Conservation (phyloP, 139 green algal genomes). For the Closterium sp. region DNA sequence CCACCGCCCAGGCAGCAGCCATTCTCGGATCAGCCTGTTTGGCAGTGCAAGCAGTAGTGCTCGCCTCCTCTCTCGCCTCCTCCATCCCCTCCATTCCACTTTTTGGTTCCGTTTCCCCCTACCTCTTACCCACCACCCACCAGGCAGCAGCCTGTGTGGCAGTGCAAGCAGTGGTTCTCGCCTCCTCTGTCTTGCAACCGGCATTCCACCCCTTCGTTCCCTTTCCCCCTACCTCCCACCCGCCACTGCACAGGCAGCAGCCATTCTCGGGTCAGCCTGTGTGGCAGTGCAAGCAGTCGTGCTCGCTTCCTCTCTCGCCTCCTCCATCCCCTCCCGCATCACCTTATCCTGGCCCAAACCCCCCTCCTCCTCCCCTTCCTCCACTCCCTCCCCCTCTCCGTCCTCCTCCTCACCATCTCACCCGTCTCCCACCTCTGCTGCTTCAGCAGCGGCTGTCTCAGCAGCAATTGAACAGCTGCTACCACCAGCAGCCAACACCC, state of each 20-base stretch:
- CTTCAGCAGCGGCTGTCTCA: not conserved
- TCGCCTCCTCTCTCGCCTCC: not conserved
- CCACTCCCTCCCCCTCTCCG: not conserved
- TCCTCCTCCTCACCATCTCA: not conserved
- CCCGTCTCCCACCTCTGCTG: not conserved
- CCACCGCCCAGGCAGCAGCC: conserved; percentile 12
- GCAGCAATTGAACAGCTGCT: not conserved
- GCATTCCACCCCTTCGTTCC: no score
- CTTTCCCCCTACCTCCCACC: not conserved
- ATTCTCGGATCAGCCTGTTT: conserved; percentile 45
- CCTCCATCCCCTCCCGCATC: conserved; percentile 24
- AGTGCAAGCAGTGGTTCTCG: conserved; percentile 65
- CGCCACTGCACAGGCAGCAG: conserved; percentile 15
- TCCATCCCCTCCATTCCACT: no score
- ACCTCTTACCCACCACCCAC: no score
- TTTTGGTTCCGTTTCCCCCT: no score
- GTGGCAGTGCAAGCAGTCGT: conserved; percentile 66
- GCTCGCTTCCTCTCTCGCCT: conserved; percentile 62
- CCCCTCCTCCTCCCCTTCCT: not conserved
- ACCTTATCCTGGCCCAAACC: not conserved
- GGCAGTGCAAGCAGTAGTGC: no score
- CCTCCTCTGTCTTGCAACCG: conserved; percentile 14
- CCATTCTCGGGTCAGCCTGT: conserved; percentile 56
- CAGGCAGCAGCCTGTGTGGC: conserved; percentile 53
- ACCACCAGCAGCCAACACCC: not conserved